Percentiles rank a stretch among this genome's conserved stretches.
These are phyloP conservation scores for Boechera divaricarpa DNA, from an alignment of 345 rosid genomes.

Conservation along the genomic window DNA sequence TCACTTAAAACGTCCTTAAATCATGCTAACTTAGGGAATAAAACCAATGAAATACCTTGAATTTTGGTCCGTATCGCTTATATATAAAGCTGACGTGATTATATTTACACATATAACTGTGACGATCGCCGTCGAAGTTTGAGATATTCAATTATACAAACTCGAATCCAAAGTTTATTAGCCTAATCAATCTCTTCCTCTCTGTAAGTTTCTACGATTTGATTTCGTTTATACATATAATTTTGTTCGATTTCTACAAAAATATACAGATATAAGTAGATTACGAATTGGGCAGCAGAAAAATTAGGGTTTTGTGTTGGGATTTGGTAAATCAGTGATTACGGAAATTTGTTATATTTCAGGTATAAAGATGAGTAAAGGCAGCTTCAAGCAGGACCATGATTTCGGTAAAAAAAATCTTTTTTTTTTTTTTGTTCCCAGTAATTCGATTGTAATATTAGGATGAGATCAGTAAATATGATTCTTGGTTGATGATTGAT, in stretches of 20 bases:
- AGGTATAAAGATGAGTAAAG: conserved; percentile 11
- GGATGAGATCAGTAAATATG: neutral
- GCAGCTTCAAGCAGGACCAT: conserved; percentile 26
- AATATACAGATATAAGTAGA: neutral
- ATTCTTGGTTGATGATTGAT: neutral
- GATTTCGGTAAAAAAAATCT: conserved; percentile 8
- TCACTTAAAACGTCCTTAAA: conserved; percentile 9
- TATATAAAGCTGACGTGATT: conserved; percentile 1
- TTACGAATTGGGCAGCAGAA: neutral
- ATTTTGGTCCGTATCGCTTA: neutral
- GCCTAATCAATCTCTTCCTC: neutral
- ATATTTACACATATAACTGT: neutral
- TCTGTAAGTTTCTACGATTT: conserved; percentile 22
- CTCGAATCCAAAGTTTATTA: neutral
- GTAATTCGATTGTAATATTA: neutral
- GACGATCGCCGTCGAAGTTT: neutral
- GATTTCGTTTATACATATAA: neutral
- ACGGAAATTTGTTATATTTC: neutral
- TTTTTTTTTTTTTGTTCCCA: neutral
- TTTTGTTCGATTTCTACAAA: no score
- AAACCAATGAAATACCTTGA: conserved; percentile 5
- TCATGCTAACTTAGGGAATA: neutral
- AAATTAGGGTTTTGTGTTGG: conserved; percentile 10
- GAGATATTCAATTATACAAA: neutral
- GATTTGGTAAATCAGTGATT: neutral